Percentiles rank a stretch among this genome's conserved stretches.
Evolutionary conservation across 2,329 filamentous ascomycete species (phyloP).

Genomic region (Aspergillus sp.): DNA sequence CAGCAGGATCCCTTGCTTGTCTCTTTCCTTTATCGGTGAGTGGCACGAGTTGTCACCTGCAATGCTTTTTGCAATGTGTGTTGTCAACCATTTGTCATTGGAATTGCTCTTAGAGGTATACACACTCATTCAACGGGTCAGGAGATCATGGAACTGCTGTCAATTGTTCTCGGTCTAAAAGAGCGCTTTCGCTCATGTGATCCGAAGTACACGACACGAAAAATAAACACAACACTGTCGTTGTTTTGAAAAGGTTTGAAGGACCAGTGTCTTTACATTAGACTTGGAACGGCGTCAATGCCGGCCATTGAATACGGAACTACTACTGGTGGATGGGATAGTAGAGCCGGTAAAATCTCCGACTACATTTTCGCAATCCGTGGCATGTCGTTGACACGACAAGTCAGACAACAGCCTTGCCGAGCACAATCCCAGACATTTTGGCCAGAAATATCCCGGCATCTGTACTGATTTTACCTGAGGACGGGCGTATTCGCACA

Average conservation of each 20-base stretch:
- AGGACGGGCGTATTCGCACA: constrained; percentile 7
- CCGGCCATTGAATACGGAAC: constrained; percentile 10
- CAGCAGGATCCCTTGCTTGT: too few species aligned
- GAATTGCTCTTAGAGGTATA: too few species aligned
- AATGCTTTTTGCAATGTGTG: too few species aligned
- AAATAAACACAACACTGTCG: too few species aligned
- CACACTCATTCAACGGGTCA: too few species aligned
- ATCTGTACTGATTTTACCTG: constrained; percentile 16
- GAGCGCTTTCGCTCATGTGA: too few species aligned
- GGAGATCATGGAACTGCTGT: too few species aligned
- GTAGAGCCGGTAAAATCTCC: constrained; percentile 7
- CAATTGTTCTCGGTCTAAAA: too few species aligned
- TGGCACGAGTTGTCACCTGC: too few species aligned
- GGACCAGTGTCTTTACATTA: constrained; percentile 18
- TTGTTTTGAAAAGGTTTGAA: too few species aligned
- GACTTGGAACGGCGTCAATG: constrained; percentile 18
- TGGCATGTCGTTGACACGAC: neutral
- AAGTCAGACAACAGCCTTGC: neutral
- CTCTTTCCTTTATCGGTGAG: neutral
- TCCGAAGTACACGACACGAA: too few species aligned
- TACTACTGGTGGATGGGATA: constrained; percentile 22
- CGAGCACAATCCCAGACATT: constrained; percentile 12
- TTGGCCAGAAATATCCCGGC: constrained; percentile 19
- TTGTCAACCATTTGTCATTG: too few species aligned
- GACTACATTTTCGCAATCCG: neutral